Conservation (phyloP, 2,329 filamentous ascomycete species). For the Emergomyces orientalis region DNA sequence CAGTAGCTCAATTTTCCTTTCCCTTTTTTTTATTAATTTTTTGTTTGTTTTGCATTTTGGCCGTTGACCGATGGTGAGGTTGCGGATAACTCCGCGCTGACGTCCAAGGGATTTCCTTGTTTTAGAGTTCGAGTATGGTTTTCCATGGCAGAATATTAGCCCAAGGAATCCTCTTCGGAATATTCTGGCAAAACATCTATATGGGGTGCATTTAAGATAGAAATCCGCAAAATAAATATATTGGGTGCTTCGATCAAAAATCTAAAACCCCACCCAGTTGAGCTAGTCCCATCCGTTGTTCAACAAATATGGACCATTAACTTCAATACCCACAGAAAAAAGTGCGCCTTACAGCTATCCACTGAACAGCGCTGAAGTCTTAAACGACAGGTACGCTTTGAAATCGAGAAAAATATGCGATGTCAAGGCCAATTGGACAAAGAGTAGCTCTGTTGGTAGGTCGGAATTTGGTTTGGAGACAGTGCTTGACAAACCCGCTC, state of each 20-base stretch:
- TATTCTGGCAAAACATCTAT: background rate
- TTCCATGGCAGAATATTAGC: background rate
- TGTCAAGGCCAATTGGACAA: background rate
- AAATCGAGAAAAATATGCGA: background rate
- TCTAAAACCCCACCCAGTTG: background rate
- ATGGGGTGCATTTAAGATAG: too few species aligned
- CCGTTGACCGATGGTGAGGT: background rate
- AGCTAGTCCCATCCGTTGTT: background rate
- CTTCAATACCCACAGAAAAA: background rate
- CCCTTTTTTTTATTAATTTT: background rate
- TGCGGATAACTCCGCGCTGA: background rate
- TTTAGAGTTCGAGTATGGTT: too few species aligned
- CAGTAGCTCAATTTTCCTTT: background rate
- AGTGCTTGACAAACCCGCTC: background rate
- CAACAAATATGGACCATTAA: background rate
- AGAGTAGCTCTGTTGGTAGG: background rate
- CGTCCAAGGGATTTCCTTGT: too few species aligned
- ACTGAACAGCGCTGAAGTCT: background rate
- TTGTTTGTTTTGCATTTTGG: background rate
- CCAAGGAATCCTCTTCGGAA: background rate
- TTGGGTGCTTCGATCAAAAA: background rate
- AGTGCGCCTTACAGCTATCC: constrained; percentile 1
- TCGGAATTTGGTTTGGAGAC: background rate
- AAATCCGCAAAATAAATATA: background rate
- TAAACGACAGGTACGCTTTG: background rate